Base-by-base conservation (phyloP, 23 red algal genomes). In the Gracilariopsis chorda region DNA sequence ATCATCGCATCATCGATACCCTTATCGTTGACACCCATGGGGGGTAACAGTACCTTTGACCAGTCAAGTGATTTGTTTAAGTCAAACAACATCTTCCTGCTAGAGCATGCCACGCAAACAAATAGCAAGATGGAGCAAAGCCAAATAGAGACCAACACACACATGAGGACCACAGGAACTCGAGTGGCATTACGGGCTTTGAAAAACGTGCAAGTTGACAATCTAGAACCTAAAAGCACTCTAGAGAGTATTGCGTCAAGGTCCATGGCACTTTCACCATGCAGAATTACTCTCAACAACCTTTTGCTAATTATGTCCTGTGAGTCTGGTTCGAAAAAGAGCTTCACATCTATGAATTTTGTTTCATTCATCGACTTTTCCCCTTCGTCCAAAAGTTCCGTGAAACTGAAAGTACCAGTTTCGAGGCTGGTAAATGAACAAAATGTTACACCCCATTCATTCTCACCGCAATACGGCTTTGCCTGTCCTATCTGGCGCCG, bases 171-270 rank as follows among this genome's bases (percentile, higher is more conserved):
- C 25, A 30, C 60, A 34, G 60, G 60, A 35, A 65, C 60, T 65
- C 21, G 60, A 3, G 60, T 65, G 60, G 29, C 60, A 65, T 35
- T 65, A 10, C 25, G 29, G 21, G 60, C 7, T 34, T 65, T 16
- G 29, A 65, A 65, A 16, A 65, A 65, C 60, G 60, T 65, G 60
- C 60, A 65, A n/a, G 60, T 65, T 65, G 60, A 65, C 29, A 11
- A 35, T 21, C 60, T 65, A 35, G 60, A 65, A 3, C 60, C 60
- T 16, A 65, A 65, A 21, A 65, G 21, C 60, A 65, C 60, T 65
- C 60, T 65, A 33, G 21, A 65, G 17, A 65, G 7, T 35, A 65
- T 34, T 32, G 60, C 60, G 29, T 65, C 60, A 10, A 34, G 3
- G 29, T 65, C 60, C 60, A 34, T 7, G 39, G 21, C 4, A 16